Conservation (phyloP, 768 basidiomycete species). For the Boletus patriciae region DNA sequence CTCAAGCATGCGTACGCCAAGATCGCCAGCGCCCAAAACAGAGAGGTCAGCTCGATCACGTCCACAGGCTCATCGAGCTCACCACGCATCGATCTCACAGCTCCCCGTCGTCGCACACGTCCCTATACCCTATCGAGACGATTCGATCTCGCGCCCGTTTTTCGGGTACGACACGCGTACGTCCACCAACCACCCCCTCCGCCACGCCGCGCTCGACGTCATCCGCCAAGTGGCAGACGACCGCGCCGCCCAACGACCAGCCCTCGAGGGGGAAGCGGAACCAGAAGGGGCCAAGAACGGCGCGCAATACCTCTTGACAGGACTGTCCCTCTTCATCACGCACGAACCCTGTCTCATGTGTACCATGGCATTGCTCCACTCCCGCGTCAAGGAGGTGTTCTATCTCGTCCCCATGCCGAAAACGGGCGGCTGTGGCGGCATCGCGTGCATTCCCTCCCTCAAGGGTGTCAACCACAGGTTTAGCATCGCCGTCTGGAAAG, state of each 20-base stretch:
- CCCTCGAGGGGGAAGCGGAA: slow-evolving; percentile 16
- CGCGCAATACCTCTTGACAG: slow-evolving; percentile 85
- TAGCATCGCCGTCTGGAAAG: slow-evolving; percentile 66
- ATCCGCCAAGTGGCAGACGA: slow-evolving; percentile 66
- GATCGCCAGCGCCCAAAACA: slow-evolving; percentile 36
- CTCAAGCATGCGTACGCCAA: slow-evolving; percentile 51
- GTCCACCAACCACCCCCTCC: slow-evolving; percentile 71
- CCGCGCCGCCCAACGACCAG: slow-evolving; percentile 33
- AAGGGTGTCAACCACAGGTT: slow-evolving; percentile 91
- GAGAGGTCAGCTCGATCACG: slow-evolving; percentile 57
- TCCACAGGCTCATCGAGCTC: not conserved
- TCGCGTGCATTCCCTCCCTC: slow-evolving; percentile 72
- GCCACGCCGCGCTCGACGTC: slow-evolving; percentile 80
- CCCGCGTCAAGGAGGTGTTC: slow-evolving; percentile 86
- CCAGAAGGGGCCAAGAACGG: slow-evolving; percentile 67
- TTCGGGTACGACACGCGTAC: slow-evolving; percentile 69
- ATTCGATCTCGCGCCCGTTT: slow-evolving; percentile 37
- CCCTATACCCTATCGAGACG: slow-evolving; percentile 50
- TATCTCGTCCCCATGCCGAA: slow-evolving; percentile 67
- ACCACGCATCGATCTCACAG: slow-evolving; percentile 35
- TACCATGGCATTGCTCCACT: slow-evolving; percentile 93
- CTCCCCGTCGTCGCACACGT: slow-evolving; percentile 76
- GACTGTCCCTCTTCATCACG: slow-evolving; percentile 79
- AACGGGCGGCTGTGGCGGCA: slow-evolving; percentile 86
- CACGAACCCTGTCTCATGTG: slow-evolving; percentile 99